A percentile compares a stretch with the other conserved stretches of the same genome.
These are phyloP conservation scores for Alopecurus myosuroides DNA, from an alignment of 176 grass and related monocot species.

Conservation along the genomic window DNA sequence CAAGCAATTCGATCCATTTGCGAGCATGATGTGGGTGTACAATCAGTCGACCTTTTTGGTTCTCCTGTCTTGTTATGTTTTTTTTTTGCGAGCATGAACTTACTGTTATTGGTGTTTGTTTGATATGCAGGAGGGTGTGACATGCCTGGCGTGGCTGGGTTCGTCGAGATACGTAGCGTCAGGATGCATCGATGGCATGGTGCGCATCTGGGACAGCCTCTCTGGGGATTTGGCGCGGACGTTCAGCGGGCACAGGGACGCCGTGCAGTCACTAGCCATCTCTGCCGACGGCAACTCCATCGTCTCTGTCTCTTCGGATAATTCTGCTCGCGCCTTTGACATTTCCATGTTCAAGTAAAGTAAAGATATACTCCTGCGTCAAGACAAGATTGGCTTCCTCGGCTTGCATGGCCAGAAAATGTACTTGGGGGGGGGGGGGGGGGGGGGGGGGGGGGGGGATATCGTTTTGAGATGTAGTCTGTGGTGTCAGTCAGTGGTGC, in stretches of 20 bases:
- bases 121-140: constrained; percentile 53
- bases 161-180: constrained; percentile 59
- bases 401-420: not conserved
- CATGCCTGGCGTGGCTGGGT: constrained; percentile 10
- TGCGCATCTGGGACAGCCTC: constrained; percentile 83
- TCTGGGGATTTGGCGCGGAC: constrained; percentile 43
- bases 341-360: constrained; percentile 40
- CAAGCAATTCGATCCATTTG: constrained; percentile 45
- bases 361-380: not conserved
- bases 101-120: not conserved
- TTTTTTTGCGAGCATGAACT: no score
- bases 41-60: not conserved
- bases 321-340: constrained; percentile 40
- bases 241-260: constrained; percentile 43
- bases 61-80: not conserved
- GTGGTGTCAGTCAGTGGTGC: no score
- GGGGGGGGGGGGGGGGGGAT: no score
- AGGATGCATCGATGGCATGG: constrained; percentile 67
- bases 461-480: no score
- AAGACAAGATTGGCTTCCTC: not conserved
- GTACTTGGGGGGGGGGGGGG: no score
- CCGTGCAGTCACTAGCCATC: constrained; percentile 53
- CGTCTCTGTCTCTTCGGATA: constrained; percentile 57
- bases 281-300: constrained; percentile 34
- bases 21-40: constrained; percentile 51